These are phyloP conservation scores for Tubosaeta brunneosetosa DNA, from an alignment of 768 basidiomycete genomes.

Conservation along the genomic window DNA sequence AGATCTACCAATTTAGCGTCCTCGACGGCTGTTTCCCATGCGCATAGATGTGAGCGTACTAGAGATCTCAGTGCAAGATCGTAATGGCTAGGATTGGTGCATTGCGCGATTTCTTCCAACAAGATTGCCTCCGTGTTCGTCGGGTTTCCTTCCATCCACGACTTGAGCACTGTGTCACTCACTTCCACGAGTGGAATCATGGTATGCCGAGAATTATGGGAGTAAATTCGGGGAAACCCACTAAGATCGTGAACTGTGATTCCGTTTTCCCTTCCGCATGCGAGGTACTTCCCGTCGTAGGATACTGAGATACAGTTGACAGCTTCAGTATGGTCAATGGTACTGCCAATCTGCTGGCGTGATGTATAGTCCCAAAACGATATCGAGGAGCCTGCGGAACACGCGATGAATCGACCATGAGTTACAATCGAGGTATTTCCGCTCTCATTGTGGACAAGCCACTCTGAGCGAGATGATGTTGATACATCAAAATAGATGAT, in stretches of 20 bases:
- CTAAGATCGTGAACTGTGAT: constrained; percentile 3
- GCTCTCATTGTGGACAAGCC: neutral
- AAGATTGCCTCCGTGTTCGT: neutral
- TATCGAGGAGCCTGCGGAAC: neutral
- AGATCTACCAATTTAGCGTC: neutral
- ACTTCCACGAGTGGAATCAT: neutral
- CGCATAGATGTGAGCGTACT: neutral
- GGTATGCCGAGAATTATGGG: neutral
- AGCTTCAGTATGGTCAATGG: neutral
- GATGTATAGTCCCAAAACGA: constrained; percentile 8
- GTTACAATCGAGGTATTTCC: neutral
- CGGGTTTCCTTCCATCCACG: neutral
- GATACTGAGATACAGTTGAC: constrained; percentile 3
- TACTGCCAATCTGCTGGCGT: neutral
- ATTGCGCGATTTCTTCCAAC: neutral
- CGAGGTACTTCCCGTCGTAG: constrained; percentile 6
- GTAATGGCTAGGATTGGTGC: neutral
- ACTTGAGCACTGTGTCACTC: neutral
- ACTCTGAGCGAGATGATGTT: neutral
- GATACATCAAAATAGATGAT: neutral
- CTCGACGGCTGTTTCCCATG: neutral
- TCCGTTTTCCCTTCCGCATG: neutral
- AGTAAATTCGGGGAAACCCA: neutral
- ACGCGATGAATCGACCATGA: neutral
- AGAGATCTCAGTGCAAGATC: neutral